These are phyloP conservation scores for Astrocystis sublimbata DNA, from an alignment of 495 filamentous ascomycete genomes.

Conservation along the genomic window DNA sequence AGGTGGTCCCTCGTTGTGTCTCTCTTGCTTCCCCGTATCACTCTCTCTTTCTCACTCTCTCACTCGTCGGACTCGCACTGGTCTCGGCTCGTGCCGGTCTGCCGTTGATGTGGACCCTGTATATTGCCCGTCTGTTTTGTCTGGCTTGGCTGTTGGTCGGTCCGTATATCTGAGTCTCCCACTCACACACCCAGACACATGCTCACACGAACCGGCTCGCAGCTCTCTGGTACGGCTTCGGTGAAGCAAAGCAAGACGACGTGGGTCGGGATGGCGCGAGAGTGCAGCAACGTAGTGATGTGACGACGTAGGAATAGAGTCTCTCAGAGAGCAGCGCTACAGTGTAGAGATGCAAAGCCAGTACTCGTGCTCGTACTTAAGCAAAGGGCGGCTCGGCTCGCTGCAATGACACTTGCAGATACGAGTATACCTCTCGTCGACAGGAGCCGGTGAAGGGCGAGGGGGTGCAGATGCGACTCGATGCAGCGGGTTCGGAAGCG, in stretches of 20 bases:
- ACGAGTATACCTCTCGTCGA: too few relatives aligned
- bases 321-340: neutral
- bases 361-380: neutral
- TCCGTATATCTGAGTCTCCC: neutral
- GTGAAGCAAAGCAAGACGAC: neutral
- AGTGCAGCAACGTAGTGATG: neutral
- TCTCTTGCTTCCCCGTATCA: neutral
- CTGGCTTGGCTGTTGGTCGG: neutral
- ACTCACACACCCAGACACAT: neutral
- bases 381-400: neutral
- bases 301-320: neutral
- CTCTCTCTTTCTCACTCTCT: neutral
- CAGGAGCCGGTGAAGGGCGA: too few relatives aligned
- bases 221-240: neutral
- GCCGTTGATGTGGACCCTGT: neutral
- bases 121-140: neutral
- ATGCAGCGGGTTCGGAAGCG: neutral
- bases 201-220: neutral
- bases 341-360: conserved; percentile 6
- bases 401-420: neutral
- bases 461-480: too few relatives aligned
- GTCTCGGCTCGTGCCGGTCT: neutral
- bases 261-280: conserved; percentile 1
- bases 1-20: neutral
- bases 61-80: neutral